Conservation (phyloP, 2,329 filamentous ascomycete genomes). For the Fusarium poae region DNA sequence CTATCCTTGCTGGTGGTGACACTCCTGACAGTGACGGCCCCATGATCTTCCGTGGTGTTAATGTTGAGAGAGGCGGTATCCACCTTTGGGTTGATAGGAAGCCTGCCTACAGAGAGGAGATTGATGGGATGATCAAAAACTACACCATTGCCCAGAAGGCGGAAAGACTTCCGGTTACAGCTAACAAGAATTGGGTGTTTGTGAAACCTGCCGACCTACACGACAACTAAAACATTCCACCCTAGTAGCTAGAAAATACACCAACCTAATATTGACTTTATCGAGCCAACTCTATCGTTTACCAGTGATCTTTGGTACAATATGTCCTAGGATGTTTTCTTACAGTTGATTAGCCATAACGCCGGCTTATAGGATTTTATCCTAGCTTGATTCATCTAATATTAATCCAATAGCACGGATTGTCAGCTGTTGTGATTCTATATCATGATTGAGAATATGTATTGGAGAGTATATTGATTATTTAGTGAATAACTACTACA, state of each 20-base stretch:
- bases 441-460: background rate
- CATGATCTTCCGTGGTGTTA: slow-evolving; percentile 61
- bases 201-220: slow-evolving; percentile 57
- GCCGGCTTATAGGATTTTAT: background rate
- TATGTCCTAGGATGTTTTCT: background rate
- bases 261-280: background rate
- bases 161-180: slow-evolving; percentile 56
- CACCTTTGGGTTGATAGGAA: slow-evolving; percentile 59
- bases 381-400: background rate
- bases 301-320: background rate
- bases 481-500: background rate
- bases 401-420: background rate
- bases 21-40: slow-evolving; percentile 59
- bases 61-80: slow-evolving; percentile 57
- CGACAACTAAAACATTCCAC: background rate
- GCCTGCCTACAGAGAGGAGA: slow-evolving; percentile 52
- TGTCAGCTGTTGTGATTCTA: background rate
- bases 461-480: background rate
- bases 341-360: background rate
- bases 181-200: slow-evolving; percentile 61
- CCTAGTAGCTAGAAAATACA: background rate
- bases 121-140: slow-evolving; percentile 56
- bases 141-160: slow-evolving; percentile 52
- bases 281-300: background rate
- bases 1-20: slow-evolving; percentile 59